A percentile compares a stretch with the other conserved stretches of the same genome.
Evolutionary conservation across 495 filamentous ascomycete species (phyloP).

Genomic region (Penicillium longicatenatum): DNA sequence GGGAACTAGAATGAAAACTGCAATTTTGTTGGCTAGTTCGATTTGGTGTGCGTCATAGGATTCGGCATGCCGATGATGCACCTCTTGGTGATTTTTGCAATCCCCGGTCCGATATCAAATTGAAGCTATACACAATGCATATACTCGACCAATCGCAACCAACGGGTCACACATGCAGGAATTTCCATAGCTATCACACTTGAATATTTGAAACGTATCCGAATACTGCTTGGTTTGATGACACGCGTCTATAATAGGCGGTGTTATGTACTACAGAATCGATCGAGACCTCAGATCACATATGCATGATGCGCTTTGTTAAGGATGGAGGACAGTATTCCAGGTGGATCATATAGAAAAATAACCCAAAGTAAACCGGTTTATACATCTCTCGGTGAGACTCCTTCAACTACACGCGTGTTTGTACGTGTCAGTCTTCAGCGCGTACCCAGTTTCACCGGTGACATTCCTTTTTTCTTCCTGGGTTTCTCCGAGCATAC

Average conservation of each 20-base stretch:
- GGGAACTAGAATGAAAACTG: background rate
- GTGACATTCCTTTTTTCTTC: background rate
- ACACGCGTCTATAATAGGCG: background rate
- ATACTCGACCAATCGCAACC: background rate
- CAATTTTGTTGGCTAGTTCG: background rate
- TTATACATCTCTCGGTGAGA: background rate
- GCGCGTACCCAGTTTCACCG: background rate
- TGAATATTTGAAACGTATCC: background rate
- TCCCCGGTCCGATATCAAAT: background rate
- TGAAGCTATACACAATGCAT: background rate
- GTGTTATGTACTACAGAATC: background rate
- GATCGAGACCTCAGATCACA: background rate
- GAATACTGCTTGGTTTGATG: background rate
- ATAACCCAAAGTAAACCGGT: background rate
- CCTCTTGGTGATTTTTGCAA: background rate
- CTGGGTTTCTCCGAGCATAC: conserved; percentile 8
- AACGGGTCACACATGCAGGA: background rate
- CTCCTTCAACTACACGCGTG: background rate
- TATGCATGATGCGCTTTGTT: background rate
- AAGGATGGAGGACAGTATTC: background rate
- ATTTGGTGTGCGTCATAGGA: background rate
- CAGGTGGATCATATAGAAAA: background rate
- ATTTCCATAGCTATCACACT: background rate
- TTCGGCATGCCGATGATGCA: conserved; percentile 18
- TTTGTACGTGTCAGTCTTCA: background rate